These are phyloP conservation scores for Entomophthora muscae DNA, from an alignment of 371 early-diverging fungal species.

Conservation along the genomic window DNA sequence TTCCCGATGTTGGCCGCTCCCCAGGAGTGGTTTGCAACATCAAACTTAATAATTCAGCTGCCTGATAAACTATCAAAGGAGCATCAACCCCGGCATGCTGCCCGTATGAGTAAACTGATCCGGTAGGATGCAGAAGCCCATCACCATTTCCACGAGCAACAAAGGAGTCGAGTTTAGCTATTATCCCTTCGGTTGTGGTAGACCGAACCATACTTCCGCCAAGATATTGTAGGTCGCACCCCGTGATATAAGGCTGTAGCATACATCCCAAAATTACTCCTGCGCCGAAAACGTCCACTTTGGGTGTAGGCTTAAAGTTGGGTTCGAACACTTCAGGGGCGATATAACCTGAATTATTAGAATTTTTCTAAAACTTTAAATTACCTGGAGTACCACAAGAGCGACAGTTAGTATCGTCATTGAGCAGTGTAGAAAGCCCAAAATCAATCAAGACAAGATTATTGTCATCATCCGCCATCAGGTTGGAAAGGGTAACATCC, in stretches of 20 bases:
- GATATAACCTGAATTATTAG: background rate
- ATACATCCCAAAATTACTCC: conserved; percentile 6
- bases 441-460: conserved; percentile 44
- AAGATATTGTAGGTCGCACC: conserved; percentile 8
- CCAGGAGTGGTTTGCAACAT: conserved; percentile 4
- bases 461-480: conserved; percentile 34
- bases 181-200: conserved; percentile 3
- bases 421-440: conserved; percentile 26
- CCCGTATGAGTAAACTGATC: background rate
- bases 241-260: conserved; percentile 4
- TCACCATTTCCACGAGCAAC: background rate
- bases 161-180: background rate
- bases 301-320: background rate
- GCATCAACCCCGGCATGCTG: background rate
- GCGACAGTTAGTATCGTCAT: background rate
- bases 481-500: conserved; percentile 39
- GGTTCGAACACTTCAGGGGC: conserved; percentile 7
- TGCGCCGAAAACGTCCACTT: conserved; percentile 7
- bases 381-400: conserved; percentile 3
- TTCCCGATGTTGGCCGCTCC: background rate
- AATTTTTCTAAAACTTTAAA: background rate
- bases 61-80: conserved; percentile 1
- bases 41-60: background rate
- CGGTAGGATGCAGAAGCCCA: background rate
- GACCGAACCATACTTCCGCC: conserved; percentile 6